Base-by-base conservation (phyloP, 2,329 filamentous ascomycete species). In the Ophiostoma triangulosporum region DNA sequence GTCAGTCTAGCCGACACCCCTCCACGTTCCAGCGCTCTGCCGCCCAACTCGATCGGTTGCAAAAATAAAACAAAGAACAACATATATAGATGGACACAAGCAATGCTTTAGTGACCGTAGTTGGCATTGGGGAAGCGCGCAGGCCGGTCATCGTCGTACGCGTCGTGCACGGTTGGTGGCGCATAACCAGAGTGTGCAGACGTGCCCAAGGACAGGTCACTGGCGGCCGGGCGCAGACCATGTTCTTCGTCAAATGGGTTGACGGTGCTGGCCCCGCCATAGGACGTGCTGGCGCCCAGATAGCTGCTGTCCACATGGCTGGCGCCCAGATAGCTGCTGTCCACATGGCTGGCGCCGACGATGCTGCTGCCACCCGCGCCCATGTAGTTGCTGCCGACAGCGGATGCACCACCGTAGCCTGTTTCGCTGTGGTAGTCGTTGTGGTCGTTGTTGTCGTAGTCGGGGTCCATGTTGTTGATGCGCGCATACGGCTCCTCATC, bases 401-500 rank as follows among this genome's bases (percentile, higher is more conserved):
- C 49, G 14, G 54, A 56, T 15, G 22, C 53, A 22, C 52, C 53
- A 48, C 49, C 54, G 51, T 54, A 56, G 54, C 55, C 55, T 40
- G 48, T 54, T 3, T 53, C 51, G 54, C 53, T 57, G 50, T 48
- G 53, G 53, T 53, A 51, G 57, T 36, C 31, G 48, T 15, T 6
- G 22, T 35, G 31, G 22, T 36, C 31, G 22, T 36, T 36, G 32
- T 26, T 17, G 20, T 50, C 32, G 20, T 43, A 65, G 57, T 78
- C 71, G 60, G 80, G 74, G 54, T 77, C 71, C 67, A 72, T 70
- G 64, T 80, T 55, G 53, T 61, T 73, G 57, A 83, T 73, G 14
- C 77, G 77, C 50, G 80, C 77, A 61, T 84, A 84, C 43, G 77
- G 74, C 62, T 83, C 80, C 58, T 84, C 80, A 60, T 80, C 79